Evolutionary conservation across 225 moss, liverwort and hornwort species (phyloP).

Genomic region (Asterella californica): DNA sequence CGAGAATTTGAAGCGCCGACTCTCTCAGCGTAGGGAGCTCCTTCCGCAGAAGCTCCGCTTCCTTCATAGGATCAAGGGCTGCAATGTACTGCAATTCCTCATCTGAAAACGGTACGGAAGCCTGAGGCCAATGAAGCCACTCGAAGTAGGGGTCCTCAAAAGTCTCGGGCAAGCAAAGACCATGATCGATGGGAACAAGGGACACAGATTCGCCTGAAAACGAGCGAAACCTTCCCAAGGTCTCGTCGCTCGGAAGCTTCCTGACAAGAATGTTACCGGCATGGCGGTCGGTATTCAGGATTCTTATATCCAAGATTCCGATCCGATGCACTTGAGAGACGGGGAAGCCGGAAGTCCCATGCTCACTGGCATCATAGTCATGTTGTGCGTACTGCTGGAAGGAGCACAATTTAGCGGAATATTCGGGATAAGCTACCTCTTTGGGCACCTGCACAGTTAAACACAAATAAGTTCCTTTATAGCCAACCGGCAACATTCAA

Average conservation of each 20-base stretch:
- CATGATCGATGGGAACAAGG: constrained; percentile 90
- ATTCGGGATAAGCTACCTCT: constrained; percentile 9
- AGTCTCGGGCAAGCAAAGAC: constrained; percentile 76
- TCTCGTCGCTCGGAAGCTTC: constrained; percentile 53
- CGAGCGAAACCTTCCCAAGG: constrained; percentile 39
- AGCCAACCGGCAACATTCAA: background rate
- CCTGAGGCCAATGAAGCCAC: constrained; percentile 97
- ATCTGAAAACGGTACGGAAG: constrained; percentile 74
- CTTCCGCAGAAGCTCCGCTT: constrained; percentile 53
- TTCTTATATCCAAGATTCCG: constrained; percentile 76
- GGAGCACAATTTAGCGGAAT: constrained; percentile 69
- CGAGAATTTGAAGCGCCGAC: constrained; percentile 68
- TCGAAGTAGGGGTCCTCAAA: constrained; percentile 93
- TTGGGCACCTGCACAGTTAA: background rate
- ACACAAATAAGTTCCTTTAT: background rate
- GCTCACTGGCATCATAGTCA: constrained; percentile 79
- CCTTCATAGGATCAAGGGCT: constrained; percentile 50
- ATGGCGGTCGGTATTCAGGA: constrained; percentile 89
- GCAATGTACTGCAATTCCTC: constrained; percentile 82
- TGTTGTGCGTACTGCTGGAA: constrained; percentile 85
- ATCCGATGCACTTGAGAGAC: constrained; percentile 83
- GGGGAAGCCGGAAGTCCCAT: constrained; percentile 78
- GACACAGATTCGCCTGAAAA: constrained; percentile 55
- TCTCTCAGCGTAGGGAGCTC: constrained; percentile 78
- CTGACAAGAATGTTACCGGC: constrained; percentile 85